Percentiles rank a stretch among this genome's conserved stretches.
phyloP scores from a whole-genome alignment of 257 asterid genomes.

The Rehmannia glutinosa region DNA sequence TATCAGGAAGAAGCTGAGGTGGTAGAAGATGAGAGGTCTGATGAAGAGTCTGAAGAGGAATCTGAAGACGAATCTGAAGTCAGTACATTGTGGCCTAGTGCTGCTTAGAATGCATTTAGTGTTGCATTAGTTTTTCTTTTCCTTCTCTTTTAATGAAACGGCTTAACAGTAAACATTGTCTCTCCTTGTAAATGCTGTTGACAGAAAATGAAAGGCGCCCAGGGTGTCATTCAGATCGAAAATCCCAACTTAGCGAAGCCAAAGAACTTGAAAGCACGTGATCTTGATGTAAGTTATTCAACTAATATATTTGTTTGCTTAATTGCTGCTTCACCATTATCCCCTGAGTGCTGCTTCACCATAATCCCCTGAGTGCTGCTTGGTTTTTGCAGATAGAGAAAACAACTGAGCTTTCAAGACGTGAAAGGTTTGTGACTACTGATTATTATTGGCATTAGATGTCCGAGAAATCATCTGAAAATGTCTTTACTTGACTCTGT shows the following conservation, averaged over 20 bases:
- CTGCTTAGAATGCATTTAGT: no score
- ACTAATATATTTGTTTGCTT: neutral
- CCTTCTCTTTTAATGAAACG: neutral
- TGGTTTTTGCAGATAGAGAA: slow-evolving; percentile 62
- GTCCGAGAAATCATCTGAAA: no score
- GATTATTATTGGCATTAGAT: no score
- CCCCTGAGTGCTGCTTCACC: no score
- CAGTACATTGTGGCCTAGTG: slow-evolving; percentile 18
- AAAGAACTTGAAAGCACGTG: slow-evolving; percentile 81
- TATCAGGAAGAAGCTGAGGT: slow-evolving; percentile 59
- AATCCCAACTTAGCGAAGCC: slow-evolving; percentile 82
- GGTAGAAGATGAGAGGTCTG: slow-evolving; percentile 67
- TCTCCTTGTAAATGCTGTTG: slow-evolving; percentile 18
- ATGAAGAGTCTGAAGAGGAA: slow-evolving; percentile 77
- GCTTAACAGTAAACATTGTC: neutral
- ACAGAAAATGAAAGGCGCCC: slow-evolving; percentile 75
- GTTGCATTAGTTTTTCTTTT: no score
- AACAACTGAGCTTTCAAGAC: slow-evolving; percentile 89
- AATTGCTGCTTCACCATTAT: no score
- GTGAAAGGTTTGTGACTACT: slow-evolving; percentile 87
- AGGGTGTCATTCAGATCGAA: slow-evolving; percentile 75
- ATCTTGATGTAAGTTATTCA: slow-evolving; percentile 58
- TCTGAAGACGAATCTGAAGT: slow-evolving; percentile 66
- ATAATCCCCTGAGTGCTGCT: slow-evolving; percentile 5
- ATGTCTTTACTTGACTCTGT: no score